Evolutionary conservation across 2,329 filamentous ascomycete genomes (phyloP), one percentile per base, ranked within the genome.

Genomic region (Ascosphaera apis): DNA sequence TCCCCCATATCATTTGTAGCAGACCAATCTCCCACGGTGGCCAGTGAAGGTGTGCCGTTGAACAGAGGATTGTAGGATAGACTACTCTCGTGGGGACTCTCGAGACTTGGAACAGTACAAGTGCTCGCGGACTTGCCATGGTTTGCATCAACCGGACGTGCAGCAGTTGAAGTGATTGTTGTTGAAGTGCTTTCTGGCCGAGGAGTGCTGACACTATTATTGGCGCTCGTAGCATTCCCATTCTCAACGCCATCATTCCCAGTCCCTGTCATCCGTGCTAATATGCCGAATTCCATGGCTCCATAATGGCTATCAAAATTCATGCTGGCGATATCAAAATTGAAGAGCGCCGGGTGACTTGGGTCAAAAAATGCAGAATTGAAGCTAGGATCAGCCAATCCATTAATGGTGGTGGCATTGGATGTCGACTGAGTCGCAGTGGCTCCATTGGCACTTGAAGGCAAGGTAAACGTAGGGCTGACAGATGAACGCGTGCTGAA

Each of bases 301-400:
- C 84, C 86, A 50, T 95, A 98, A 43, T 91, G 82, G 51, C 88
- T 95, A 38, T 83, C 84, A 53, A 95, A 98, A 52, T 88, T 88
- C 52, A 93, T 68, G 40, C 82, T 83, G 37, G 91, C 83, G 8
- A 93, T 70, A 52, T 95, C 84, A 53, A 95, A 92, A 52, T 93
- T 93, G 66, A 91, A 93, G 37, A 92, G 60, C 1, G 83, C 79
- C 3, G 84, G 82, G 51, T 95, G 88, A 50, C 80, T 88, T 0
- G 82, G 81, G 46, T 93, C 84, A 48, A 93, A 92, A 19, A 91
- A 65, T 0, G 66, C 37, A 11, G 39, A 31, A 15, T 30, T 30
- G 27, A 30, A 30, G 9, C 12, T 11, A 30, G 27, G 12, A 30
- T 30, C 27, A 13, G 9, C 27, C n/a, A 30, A 3, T 30, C 27